Base-by-base conservation (phyloP, 495 filamentous ascomycete genomes). In the Penicillium argentinense region DNA sequence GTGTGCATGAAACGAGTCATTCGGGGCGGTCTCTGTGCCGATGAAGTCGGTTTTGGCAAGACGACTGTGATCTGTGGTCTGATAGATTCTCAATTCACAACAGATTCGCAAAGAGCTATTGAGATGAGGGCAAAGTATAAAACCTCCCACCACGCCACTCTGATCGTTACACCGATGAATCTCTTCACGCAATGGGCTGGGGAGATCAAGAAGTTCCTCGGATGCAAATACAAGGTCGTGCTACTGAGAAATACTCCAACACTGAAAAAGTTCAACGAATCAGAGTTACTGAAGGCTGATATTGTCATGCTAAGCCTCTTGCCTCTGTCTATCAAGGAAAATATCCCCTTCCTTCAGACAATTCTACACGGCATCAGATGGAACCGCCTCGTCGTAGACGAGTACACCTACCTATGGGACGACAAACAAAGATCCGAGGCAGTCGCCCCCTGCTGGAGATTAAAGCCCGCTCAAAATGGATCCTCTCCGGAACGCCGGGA, bases 31-130 rank as follows among this genome's bases (percentile, higher is more conserved):
- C 72, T 93, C 18, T 71, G 89, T 1, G 87, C 87, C 3, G 86
- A 92, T 49, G 75, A 88, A 40, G 84, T 90, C 30, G 87, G 86
- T 8, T 93, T 87, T 58, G 89, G 89, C 1, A 96, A 96, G 56
- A 96, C 89, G 0, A 79, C 86, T 3, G 74, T 82, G n/a, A 79
- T 76, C 1, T 72, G 95, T 7, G 86, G 76, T 0, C 63, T 93
- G 14, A 79, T 88, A 16, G 79, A 85, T 32, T 40, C 52, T 8
- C 75, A 78, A 42, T 48, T 64, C 16, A 39, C 26, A 33, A 2
- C 26, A n/a, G 24, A 49, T 17, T n/a, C n/a, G n/a, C n/a, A 28
- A 11, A 14, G 5, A 17, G 9, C 16, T 38, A 7, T 14, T 3
- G 2, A 18, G 13, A 0, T 14, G 7, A 14, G 34, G 9, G 5